Base-by-base conservation (phyloP, 2,329 filamentous ascomycete genomes). In the Fusarium longipes region DNA sequence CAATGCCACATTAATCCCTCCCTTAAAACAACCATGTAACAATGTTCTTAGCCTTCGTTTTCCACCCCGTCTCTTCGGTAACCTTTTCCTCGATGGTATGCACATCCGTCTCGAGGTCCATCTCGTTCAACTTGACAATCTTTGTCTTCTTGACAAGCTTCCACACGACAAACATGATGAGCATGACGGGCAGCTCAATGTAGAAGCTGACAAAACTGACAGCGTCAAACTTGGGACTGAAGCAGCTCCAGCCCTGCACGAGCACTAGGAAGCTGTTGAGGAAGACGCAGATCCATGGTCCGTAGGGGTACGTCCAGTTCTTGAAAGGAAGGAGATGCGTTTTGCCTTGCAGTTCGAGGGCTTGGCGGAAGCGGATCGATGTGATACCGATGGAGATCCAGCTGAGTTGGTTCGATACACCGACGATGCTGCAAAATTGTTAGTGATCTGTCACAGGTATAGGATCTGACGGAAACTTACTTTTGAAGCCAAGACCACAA, bases 401-500 rank as follows among this genome's bases (percentile, higher is more conserved):
- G 48, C 86, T 86, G 6, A 91, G 77, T 76, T 90, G 88, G 74
- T 90, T 90, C 0, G 87, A 89, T 0, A 91, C 88, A 12, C 88
- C 88, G 55, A 91, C 87, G 43, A 91, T 84, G 58, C 82, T 84
- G 47, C 3, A 17, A 8, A 29, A 48, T 22, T n/a, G 67, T 72
- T 62, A 74, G 68, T 5, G 47, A 20, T 3, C 6, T 3, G 5
- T 4, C 6, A 1, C 14, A 7, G 10, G 8, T 5, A 11, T 4
- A 1, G 1, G 18, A 11, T 20, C 0, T 20, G 24, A 35, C 43
- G 14, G 18, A n/a, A n/a, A 74, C 79, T 70, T 76, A 85, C 83
- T 90, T 89, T 72, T 90, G 88, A 18, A 90, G 76, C 88, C 88
- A 90, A 1, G 82, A 84, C 88, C 88, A 90, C 6, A 90, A 76